These are phyloP conservation scores for Polygonum maritimum DNA, from an alignment of 148 eudicot genomes.

Conservation along the genomic window DNA sequence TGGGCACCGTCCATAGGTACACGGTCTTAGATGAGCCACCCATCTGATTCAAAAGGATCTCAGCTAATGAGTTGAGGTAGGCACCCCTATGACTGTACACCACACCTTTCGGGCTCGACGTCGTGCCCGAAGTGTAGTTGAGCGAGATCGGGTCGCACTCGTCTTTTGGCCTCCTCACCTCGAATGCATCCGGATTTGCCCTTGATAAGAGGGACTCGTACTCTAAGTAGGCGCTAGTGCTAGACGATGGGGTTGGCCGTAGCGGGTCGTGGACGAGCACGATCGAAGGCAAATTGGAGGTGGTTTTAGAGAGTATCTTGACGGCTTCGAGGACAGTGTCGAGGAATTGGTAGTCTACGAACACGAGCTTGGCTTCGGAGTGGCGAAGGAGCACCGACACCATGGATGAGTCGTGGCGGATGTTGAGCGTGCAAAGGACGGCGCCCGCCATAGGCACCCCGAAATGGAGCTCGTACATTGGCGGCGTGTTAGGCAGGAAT, in stretches of 20 bases:
- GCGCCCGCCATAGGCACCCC: constrained; percentile 79
- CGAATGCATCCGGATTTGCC: constrained; percentile 32
- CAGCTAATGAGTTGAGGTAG: constrained; percentile 51
- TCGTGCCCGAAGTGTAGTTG: constrained; percentile 74
- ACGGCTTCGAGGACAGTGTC: constrained; percentile 36
- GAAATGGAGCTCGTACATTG: constrained; percentile 65
- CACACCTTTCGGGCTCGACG: constrained; percentile 73
- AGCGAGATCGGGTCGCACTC: constrained; percentile 59
- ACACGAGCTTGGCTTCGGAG: constrained; percentile 47
- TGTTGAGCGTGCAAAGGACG: constrained; percentile 53
- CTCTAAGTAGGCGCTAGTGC: constrained; percentile 12
- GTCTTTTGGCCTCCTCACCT: constrained; percentile 37
- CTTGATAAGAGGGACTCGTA: constrained; percentile 38
- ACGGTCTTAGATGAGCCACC: constrained; percentile 25
- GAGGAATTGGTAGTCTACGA: constrained; percentile 46
- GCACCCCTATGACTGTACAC: constrained; percentile 71
- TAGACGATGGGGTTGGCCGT: not conserved
- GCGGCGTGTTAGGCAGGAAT: constrained; percentile 58
- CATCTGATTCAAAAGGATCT: constrained; percentile 42
- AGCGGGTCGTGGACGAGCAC: constrained; percentile 31
- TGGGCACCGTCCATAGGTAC: constrained; percentile 65
- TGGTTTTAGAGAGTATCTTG: constrained; percentile 22
- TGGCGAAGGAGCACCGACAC: constrained; percentile 46
- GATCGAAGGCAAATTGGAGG: constrained; percentile 32
- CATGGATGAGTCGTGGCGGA: constrained; percentile 57